Base-by-base conservation (phyloP, 202 grass and related monocot genomes). In the Carex sylvatica region DNA sequence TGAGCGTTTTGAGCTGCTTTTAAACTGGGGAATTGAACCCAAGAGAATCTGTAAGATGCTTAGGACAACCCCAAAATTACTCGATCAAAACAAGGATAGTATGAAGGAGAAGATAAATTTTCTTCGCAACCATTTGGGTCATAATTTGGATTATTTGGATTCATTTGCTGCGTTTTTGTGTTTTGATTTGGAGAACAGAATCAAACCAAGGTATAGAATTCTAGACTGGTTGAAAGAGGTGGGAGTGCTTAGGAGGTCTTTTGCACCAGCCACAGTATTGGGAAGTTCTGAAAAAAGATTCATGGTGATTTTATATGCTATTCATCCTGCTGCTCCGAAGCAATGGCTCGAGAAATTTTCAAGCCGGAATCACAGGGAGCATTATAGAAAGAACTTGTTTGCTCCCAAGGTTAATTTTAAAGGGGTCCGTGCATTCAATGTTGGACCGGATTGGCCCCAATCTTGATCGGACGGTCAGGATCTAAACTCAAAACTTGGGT, bases 321-420 rank as follows among this genome's bases (percentile, higher is more conserved):
- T 88, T 56, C 90, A 98, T 86, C 95, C 95, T 67, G 88, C 90
- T 79, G 95, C 76, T 80, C 95, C 92, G 16, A 98, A 98, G 67
- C 83, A 93, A 87, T 98, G 95, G 92, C 92, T 98, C 40, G 92
- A 95, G 61, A 87, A 89, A 80, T 90, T 93, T 81, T 98, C 88
- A 80, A 91, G 85, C 80, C 87, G 87, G 78, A 83, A 15, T 69
- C 81, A 63, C 61, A 91, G 68, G 77, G 88, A 89, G 53, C 47
- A 60, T 83, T 94, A 70, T 30, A 87, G 84, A 62, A 81, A 87
- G 81, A 88, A 82, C 49, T 88, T 84, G 51, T 65, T 83, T 58
- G 35, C 51, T 77, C 51, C 74, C 19, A 87, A 70, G 58, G 44
- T 23, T 61, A 55, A 77, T 80, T 80, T 47, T 14, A n/a, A n/a